These are phyloP conservation scores for Pyrenula aspistea DNA, from an alignment of 495 filamentous ascomycete genomes.

Conservation along the genomic window DNA sequence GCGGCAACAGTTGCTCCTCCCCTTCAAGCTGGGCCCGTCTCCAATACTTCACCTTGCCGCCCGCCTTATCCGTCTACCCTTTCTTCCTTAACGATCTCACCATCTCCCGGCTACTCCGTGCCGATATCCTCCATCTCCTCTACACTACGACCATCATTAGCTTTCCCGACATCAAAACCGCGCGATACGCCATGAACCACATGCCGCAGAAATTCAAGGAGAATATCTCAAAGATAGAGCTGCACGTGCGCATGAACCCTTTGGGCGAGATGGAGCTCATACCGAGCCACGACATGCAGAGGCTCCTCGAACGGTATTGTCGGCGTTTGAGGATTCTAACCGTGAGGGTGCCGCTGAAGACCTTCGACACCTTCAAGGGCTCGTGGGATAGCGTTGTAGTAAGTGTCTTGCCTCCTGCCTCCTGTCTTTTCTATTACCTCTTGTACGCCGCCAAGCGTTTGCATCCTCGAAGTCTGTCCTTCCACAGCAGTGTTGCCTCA, in stretches of 20 bases:
- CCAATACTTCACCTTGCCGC: background rate
- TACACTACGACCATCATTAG: background rate
- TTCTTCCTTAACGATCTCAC: background rate
- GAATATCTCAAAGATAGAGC: background rate
- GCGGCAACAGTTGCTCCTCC: background rate
- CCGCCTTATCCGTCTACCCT: background rate
- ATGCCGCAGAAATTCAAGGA: background rate
- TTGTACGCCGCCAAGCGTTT: too few relatives aligned
- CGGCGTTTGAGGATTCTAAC: background rate
- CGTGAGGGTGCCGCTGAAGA: constrained; percentile 61
- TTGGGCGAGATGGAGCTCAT: background rate
- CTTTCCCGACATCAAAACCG: background rate
- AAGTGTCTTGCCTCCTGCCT: too few relatives aligned
- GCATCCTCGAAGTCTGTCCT: too few relatives aligned
- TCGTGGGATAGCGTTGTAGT: constrained; percentile 57
- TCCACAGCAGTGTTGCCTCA: too few relatives aligned
- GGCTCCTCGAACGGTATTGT: background rate
- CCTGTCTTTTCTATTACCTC: too few relatives aligned
- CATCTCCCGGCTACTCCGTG: background rate
- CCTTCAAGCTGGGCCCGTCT: background rate
- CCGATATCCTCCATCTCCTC: background rate
- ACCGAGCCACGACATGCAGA: background rate
- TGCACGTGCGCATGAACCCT: background rate
- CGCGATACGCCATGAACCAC: background rate
- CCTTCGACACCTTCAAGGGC: constrained; percentile 78